Evolutionary conservation across 1,139 yeast genomes (phyloP).

Genomic region (Diutina rugosa): DNA sequence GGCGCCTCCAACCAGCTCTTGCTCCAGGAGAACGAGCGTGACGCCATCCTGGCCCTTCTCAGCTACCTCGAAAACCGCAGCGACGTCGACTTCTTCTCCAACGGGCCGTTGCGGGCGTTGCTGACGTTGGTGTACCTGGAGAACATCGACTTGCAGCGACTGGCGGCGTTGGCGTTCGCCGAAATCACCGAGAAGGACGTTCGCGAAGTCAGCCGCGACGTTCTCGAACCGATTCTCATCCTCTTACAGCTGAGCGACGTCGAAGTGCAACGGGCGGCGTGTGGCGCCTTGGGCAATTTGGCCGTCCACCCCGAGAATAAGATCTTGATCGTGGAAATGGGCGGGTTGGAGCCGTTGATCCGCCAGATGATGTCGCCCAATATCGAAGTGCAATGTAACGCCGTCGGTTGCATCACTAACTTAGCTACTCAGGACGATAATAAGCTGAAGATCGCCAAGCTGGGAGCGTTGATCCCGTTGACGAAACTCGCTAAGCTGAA

Average conservation of each 20-base stretch:
- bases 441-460: conserved; percentile 87
- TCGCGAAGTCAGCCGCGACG: conserved; percentile 80
- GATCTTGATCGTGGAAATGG: conserved; percentile 90
- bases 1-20: conserved; percentile 59
- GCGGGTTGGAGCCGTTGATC: conserved; percentile 90
- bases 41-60: conserved; percentile 81
- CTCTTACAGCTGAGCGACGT: conserved; percentile 78
- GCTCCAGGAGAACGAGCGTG: conserved; percentile 93
- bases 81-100: conserved; percentile 86
- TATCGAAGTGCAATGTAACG: conserved; percentile 97
- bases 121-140: conserved; percentile 91
- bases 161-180: conserved; percentile 97
- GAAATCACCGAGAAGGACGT: conserved; percentile 96
- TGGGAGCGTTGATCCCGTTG: conserved; percentile 92
- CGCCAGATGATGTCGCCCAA: conserved; percentile 96
- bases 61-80: conserved; percentile 78
- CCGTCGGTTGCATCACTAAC: conserved; percentile 97
- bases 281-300: conserved; percentile 94
- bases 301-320: conserved; percentile 96
- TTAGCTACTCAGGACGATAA: conserved; percentile 98
- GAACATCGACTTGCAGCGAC: conserved; percentile 85
- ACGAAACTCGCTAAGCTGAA: conserved; percentile 89
- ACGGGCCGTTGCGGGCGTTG: conserved; percentile 79
- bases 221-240: conserved; percentile 83
- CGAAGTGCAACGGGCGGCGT: conserved; percentile 96